Evolutionary conservation across 2,329 filamentous ascomycete species (phyloP).

Genomic region (Dissoconium aciculare): DNA sequence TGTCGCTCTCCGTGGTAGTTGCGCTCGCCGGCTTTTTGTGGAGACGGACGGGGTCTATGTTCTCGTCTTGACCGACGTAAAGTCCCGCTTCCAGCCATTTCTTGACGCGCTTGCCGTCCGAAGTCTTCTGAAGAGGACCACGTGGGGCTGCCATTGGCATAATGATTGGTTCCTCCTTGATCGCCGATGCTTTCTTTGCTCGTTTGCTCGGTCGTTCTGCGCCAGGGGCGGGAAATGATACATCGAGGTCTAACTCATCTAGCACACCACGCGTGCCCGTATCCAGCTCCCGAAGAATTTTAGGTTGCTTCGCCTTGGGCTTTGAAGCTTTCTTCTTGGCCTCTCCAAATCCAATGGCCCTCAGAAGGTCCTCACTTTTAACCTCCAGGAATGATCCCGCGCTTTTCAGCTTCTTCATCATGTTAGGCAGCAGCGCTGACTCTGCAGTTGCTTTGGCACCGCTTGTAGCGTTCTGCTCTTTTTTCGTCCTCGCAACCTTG

Average conservation of each 20-base stretch:
- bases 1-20: constrained; percentile 7
- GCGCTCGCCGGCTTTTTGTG: constrained; percentile 26
- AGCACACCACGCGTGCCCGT: constrained; percentile 19
- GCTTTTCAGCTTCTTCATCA: constrained; percentile 19
- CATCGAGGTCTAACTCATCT: constrained; percentile 22
- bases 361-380: constrained; percentile 24
- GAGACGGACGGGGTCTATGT: constrained; percentile 28
- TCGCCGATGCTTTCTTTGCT: constrained; percentile 13
- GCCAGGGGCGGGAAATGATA: constrained; percentile 9
- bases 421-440: constrained; percentile 1
- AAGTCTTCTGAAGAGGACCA: constrained; percentile 17
- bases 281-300: constrained; percentile 21
- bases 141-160: constrained; percentile 7
- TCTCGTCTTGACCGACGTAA: constrained; percentile 63
- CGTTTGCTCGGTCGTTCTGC: constrained; percentile 18
- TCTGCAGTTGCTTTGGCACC: not conserved
- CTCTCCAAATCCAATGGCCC: constrained; percentile 24
- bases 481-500: constrained; percentile 11
- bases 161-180: constrained; percentile 12
- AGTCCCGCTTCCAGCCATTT: constrained; percentile 70
- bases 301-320: constrained; percentile 11
- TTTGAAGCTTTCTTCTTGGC: constrained; percentile 11
- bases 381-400: constrained; percentile 22
- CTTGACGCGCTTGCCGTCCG: constrained; percentile 41
- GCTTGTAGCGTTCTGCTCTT: constrained; percentile 17